Evolutionary conservation across 2,329 filamentous ascomycete species (phyloP).

Genomic region (Epichloe sibirici): DNA sequence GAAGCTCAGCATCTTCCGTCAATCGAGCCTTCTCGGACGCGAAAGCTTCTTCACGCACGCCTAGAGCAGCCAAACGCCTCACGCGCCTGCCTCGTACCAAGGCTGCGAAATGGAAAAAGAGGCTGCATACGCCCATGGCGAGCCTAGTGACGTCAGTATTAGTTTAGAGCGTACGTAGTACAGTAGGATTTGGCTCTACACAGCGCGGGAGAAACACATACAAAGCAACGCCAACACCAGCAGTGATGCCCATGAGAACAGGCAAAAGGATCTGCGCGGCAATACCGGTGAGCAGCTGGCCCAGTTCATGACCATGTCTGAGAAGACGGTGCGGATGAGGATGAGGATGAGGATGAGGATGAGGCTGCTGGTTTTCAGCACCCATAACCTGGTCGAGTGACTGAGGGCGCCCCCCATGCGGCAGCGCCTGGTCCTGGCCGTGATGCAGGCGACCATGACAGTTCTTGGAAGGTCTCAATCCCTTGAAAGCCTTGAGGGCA

Average conservation of each 20-base stretch:
- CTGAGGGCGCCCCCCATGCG: slow-evolving; percentile 2
- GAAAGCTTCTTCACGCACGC: not conserved
- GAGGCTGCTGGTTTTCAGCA: slow-evolving; percentile 2
- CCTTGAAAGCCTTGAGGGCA: slow-evolving; percentile 16
- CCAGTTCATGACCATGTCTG: slow-evolving; percentile 22
- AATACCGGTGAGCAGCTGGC: slow-evolving; percentile 40
- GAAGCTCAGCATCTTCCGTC: slow-evolving; percentile 25
- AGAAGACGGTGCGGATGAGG: slow-evolving; percentile 13
- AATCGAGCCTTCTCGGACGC: slow-evolving; percentile 40
- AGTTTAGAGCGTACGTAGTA: slow-evolving; percentile 11
- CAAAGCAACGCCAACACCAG: slow-evolving; percentile 56
- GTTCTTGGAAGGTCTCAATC: slow-evolving; percentile 10
- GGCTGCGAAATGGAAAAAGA: slow-evolving; percentile 48
- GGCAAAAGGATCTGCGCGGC: slow-evolving; percentile 54
- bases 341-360: not conserved
- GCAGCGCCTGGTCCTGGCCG: slow-evolving; percentile 6
- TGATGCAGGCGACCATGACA: slow-evolving; percentile 13
- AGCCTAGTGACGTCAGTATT: slow-evolving; percentile 27
- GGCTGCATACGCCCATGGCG: slow-evolving; percentile 50
- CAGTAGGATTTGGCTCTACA: too few relatives aligned
- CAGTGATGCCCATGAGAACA: slow-evolving; percentile 54
- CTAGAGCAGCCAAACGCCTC: not conserved
- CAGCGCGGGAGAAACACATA: slow-evolving; percentile 21
- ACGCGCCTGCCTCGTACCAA: slow-evolving; percentile 22
- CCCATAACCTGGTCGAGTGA: slow-evolving; percentile 9